Percentiles rank a stretch among this genome's conserved stretches.
These are phyloP conservation scores for Dioscorea zingiberensis DNA, from an alignment of 106 monocot genomes.

Conservation along the genomic window DNA sequence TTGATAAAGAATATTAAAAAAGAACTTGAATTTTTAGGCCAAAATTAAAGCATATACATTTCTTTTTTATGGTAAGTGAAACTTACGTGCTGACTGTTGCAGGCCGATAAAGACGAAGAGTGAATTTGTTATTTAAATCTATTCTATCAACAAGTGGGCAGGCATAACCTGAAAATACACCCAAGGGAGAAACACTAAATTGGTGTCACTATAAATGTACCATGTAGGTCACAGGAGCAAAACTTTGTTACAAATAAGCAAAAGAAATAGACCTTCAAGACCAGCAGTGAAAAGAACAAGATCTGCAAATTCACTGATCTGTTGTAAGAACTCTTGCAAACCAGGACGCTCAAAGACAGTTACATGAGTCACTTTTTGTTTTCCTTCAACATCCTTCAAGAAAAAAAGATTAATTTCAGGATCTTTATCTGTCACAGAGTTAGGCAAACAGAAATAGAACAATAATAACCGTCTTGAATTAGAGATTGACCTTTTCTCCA, in stretches of 20 bases:
- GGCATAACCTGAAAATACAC: constrained; percentile 64
- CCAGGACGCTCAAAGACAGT: constrained; percentile 70
- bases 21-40: too few relatives aligned
- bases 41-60: too few relatives aligned
- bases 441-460: too few relatives aligned
- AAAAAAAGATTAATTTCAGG: neutral
- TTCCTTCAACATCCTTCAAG: constrained; percentile 52
- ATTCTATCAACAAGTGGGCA: constrained; percentile 87
- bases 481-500: constrained; percentile 43
- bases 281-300: constrained; percentile 76
- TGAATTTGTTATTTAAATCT: constrained; percentile 61
- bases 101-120: constrained; percentile 64
- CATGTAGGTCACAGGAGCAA: too few relatives aligned
- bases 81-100: constrained; percentile 71
- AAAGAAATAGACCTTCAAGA: constrained; percentile 56
- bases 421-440: neutral
- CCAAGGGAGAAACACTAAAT: neutral
- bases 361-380: constrained; percentile 57
- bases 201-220: too few relatives aligned
- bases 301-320: constrained; percentile 60
- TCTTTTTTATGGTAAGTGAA: neutral
- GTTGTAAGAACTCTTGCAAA: constrained; percentile 55
- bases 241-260: neutral
- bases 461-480: neutral
- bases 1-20: too few relatives aligned